Evolutionary conservation across 1,139 yeast genomes (phyloP), one percentile per base, ranked within the genome.

Genomic region (Protomyces inouyei): DNA sequence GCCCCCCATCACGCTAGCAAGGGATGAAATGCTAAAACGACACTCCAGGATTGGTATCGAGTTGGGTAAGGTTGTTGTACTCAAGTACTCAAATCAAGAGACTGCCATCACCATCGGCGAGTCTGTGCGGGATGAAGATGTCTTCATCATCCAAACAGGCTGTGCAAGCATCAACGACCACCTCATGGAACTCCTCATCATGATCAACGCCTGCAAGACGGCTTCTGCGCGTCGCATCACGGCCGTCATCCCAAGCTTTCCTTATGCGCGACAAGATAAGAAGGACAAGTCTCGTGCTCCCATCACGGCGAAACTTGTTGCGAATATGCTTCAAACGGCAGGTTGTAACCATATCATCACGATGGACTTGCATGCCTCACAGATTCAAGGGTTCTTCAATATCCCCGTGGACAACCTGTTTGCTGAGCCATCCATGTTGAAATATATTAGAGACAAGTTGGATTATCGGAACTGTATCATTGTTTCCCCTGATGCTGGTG

Each of bases 401-500:
- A 92, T 90, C n/a, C 98, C 98, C 0, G 98, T 93, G 35, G 98
- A 93, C 77, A 93, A 93, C 76, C 79, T 97, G 37, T 98, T 93
- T 92, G 76, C 98, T 98, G 67, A 85, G 88, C 72, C 97, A 88
- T 52, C 90, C 90, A 67, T 82, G 93, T 73, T 92, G 88, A 74
- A 90, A 92, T 69, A 84, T 84, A 70, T 97, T 88, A 2, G 69
- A 18, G 72, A 55, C 53, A 80, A 82, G 68, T 37, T 55, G 14
- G 85, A 81, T 72, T 77, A 76, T 71, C 79, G 83, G 55, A 85
- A 90, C 68, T 85, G 95, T 46, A 89, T 92, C 67, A 88, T 93
- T 67, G 91, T 91, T 25, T 90, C 97, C 0, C 98, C 98, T 3
- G 98, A 93, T 78, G 98, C 98, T 3, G 98, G 98, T 72, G 98